A percentile compares a stretch with the other conserved stretches of the same genome.
These are phyloP conservation scores for Phialophora verrucosa DNA, from an alignment of 2,329 filamentous ascomycete genomes.

Conservation along the genomic window DNA sequence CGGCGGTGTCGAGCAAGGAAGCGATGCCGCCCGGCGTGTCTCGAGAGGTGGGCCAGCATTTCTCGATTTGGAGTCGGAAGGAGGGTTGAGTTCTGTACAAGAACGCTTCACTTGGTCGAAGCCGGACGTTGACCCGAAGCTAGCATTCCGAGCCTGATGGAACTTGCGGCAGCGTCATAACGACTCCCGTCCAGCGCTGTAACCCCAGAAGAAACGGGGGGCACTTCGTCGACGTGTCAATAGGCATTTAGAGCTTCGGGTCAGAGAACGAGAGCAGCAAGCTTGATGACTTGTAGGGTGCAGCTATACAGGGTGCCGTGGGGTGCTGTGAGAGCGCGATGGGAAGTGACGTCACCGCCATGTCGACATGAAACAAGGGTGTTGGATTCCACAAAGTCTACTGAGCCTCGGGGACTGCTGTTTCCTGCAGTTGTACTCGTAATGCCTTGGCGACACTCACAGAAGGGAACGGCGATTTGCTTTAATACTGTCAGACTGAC, in stretches of 20 bases:
- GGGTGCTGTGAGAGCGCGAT: too few species aligned
- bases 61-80: neutral
- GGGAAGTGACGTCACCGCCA: neutral
- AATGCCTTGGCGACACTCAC: neutral
- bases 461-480: neutral
- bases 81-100: neutral
- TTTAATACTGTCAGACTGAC: neutral
- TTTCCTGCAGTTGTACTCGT: neutral
- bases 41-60: slow-evolving; percentile 12
- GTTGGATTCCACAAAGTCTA: neutral
- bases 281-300: neutral
- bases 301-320: too few species aligned
- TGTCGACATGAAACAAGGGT: neutral
- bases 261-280: neutral
- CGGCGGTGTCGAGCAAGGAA: slow-evolving; percentile 9
- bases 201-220: neutral
- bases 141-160: neutral
- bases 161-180: neutral
- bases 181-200: neutral
- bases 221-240: neutral
- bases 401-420: neutral
- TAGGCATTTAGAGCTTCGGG: neutral
- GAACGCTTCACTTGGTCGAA: neutral
- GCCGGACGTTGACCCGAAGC: neutral
- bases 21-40: slow-evolving; percentile 1